A percentile compares a stretch with the other conserved stretches of the same genome.
Conservation (phyloP, 768 basidiomycete genomes). For the Lactarius sanguifluus region DNA sequence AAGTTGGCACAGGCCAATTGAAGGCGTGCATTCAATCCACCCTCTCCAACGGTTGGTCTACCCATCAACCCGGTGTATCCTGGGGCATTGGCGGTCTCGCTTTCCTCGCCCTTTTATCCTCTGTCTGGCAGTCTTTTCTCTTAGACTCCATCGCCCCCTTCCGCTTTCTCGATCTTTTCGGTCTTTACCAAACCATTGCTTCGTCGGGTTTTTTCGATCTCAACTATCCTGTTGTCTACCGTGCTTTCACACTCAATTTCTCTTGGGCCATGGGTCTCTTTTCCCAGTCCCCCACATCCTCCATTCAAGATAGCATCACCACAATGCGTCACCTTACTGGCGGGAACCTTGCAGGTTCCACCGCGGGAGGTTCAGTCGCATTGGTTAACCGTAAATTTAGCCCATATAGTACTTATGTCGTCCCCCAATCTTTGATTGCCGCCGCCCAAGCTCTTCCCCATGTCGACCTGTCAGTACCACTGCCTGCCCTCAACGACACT, state of each 20-base stretch:
- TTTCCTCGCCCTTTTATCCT: slow-evolving; percentile 56
- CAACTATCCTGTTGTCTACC: slow-evolving; percentile 85
- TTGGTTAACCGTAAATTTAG: slow-evolving; percentile 80
- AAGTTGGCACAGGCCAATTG: slow-evolving; percentile 65
- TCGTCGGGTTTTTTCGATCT: slow-evolving; percentile 76
- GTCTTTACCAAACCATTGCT: slow-evolving; percentile 83
- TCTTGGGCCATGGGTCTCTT: slow-evolving; percentile 85
- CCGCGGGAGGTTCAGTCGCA: slow-evolving; percentile 60
- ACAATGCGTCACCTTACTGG: slow-evolving; percentile 82
- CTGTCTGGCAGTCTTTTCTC: slow-evolving; percentile 56
- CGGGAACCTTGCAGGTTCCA: slow-evolving; percentile 63
- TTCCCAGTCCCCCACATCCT: slow-evolving; percentile 48
- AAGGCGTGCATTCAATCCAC: slow-evolving; percentile 92
- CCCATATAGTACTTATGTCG: slow-evolving; percentile 58
- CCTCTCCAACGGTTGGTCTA: slow-evolving; percentile 87
- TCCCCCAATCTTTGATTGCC: slow-evolving; percentile 17
- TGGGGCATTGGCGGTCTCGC: slow-evolving; percentile 73
- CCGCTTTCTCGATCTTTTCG: slow-evolving; percentile 78
- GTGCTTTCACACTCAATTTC: slow-evolving; percentile 82
- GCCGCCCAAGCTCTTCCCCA: slow-evolving; percentile 28
- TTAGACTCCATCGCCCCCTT: slow-evolving; percentile 62
- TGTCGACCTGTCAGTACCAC: slow-evolving; percentile 27
- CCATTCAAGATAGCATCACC: slow-evolving; percentile 76
- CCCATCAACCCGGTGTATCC: slow-evolving; percentile 68
- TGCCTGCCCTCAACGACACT: not conserved